Percentiles rank a stretch among this genome's conserved stretches.
These are phyloP conservation scores for Fusarium begoniae DNA, from an alignment of 2,329 filamentous ascomycete genomes.

Conservation along the genomic window DNA sequence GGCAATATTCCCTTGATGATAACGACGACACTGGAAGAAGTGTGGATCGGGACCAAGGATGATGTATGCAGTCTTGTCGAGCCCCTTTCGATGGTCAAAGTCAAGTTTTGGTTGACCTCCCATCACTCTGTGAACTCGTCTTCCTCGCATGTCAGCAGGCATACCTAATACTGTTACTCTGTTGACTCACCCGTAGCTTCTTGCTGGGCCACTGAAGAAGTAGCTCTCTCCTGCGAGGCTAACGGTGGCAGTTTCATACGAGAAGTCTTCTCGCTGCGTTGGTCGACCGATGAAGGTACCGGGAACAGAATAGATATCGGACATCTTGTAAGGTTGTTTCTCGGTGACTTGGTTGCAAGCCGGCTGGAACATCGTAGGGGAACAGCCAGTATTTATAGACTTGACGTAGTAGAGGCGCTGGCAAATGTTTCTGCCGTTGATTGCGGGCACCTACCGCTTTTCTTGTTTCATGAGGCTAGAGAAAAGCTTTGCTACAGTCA, in stretches of 20 bases:
- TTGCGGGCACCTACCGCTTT: neutral
- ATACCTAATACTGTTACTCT: neutral
- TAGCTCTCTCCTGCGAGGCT: constrained; percentile 31
- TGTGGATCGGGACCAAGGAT: constrained; percentile 30
- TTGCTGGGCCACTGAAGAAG: constrained; percentile 34
- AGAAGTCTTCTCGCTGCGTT: constrained; percentile 6
- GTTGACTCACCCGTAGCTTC: constrained; percentile 31
- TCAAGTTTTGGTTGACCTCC: neutral
- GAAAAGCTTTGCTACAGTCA: neutral
- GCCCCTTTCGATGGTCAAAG: constrained; percentile 16
- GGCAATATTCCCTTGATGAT: constrained; percentile 17
- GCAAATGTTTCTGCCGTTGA: neutral
- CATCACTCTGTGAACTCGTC: neutral
- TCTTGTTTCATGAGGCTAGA: constrained; percentile 21
- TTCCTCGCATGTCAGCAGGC: neutral
- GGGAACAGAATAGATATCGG: neutral
- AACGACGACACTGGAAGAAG: constrained; percentile 37
- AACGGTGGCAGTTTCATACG: constrained; percentile 21
- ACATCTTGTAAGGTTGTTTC: neutral
- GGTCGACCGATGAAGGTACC: neutral
- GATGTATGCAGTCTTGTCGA: constrained; percentile 18
- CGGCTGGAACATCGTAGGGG: neutral
- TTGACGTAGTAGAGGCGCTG: neutral
- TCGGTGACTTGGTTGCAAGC: neutral
- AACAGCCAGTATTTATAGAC: neutral